Base-by-base conservation (phyloP, 2,329 filamentous ascomycete genomes). In the Fusarium oxysporum region DNA sequence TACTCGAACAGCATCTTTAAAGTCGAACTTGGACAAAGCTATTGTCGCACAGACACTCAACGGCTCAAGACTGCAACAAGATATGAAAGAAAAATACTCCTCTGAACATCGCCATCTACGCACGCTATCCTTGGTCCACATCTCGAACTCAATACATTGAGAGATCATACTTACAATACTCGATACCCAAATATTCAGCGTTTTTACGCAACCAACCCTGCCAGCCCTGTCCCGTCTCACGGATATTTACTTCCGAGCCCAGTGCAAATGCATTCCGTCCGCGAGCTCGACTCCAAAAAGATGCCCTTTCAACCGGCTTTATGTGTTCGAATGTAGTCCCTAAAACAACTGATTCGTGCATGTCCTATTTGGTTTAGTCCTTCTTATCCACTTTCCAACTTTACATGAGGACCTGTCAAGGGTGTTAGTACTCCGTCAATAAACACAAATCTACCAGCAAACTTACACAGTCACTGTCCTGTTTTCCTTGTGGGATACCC, bases 391-490 rank as follows among this genome's bases (percentile, higher is more conserved):
- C 35, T 48, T 35, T 23, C 33, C 43, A 37, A 33, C 12, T 48
- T 72, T 73, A 79, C 78, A 80, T 79, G 33, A 79, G 48, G 43
- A 80, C 70, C 78, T 79, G 33, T 23, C 17, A 6, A n/a, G 38
- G 7, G 37, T 50, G 32, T 69, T 70, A 69, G 65, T 17, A 5
- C 25, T 45, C 21, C 19, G 14, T 48, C 23, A 38, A 19, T 28
- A 23, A 23, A 48, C 30, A n/a, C 7, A 13, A 47, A n/a, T 40
- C 33, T 47, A 19, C 11, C 25, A 16, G 37, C 51, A 67, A 25
- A 87, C 88, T 88, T 90, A 98, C 95, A 86, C 96, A 99, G 83
- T 98, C 95, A 74, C 90, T 89, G n/a, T 97, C 93, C 70, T 92
- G 89, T 82, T 96, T 95, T 53, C 88, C 91, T 77, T 91, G 89